phyloP scores from a whole-genome alignment of 768 basidiomycete genomes.

The Naematelia encephala region DNA sequence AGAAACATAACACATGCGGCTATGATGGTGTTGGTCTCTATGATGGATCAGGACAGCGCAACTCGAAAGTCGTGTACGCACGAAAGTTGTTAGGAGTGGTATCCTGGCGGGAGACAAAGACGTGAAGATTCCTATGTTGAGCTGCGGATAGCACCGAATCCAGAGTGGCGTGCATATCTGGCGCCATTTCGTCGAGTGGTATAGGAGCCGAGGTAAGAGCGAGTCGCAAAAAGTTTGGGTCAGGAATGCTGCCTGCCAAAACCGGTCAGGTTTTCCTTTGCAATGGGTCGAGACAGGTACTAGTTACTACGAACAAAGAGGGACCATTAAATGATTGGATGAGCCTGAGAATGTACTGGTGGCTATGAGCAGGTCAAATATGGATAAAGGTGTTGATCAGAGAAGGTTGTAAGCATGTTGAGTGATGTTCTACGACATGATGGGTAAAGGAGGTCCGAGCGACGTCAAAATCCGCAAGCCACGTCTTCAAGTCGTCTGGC shows the following conservation, averaged over 20 bases:
- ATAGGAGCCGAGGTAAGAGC: neutral
- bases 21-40: slow-evolving; percentile 49
- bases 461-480: too few relatives aligned
- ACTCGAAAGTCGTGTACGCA: slow-evolving; percentile 9
- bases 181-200: neutral
- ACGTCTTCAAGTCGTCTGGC: too few relatives aligned
- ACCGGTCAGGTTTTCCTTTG: neutral
- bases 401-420: slow-evolving; percentile 4
- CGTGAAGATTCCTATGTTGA: slow-evolving; percentile 10
- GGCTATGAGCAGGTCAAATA: slow-evolving; percentile 1
- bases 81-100: slow-evolving; percentile 33
- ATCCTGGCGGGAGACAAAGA: slow-evolving; percentile 14
- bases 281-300: too few relatives aligned
- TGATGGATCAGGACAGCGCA: too few relatives aligned
- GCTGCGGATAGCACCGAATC: neutral
- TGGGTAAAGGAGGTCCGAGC: too few relatives aligned
- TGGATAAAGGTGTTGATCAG: too few relatives aligned
- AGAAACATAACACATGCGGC: slow-evolving; percentile 47
- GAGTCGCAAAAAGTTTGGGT: too few relatives aligned
- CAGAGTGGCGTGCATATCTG: neutral
- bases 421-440: slow-evolving; percentile 6
- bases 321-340: neutral
- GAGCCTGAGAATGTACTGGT: neutral
- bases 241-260: neutral
- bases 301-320: too few relatives aligned